A percentile compares a stretch with the other conserved stretches of the same genome.
Evolutionary conservation across 2,329 filamentous ascomycete genomes (phyloP).

Genomic region (Ophiostoma ulmi): DNA sequence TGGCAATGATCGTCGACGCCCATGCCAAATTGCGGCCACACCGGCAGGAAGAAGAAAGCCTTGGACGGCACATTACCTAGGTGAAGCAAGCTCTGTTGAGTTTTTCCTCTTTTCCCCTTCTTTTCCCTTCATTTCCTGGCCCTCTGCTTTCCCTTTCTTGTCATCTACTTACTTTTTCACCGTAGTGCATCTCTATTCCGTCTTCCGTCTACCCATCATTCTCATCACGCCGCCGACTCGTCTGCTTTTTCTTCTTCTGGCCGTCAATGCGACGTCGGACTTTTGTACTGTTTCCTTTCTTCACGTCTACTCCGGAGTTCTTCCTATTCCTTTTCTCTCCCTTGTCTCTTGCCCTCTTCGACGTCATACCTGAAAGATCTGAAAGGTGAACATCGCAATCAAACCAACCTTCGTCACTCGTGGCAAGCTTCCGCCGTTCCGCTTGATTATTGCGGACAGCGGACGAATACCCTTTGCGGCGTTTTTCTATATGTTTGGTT

Average conservation of each 20-base stretch:
- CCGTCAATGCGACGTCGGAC: background rate
- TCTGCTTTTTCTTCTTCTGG: background rate
- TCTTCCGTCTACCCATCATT: background rate
- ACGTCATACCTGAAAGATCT: conserved; percentile 2
- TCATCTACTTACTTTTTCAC: background rate
- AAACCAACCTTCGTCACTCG: background rate
- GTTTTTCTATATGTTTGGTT: background rate
- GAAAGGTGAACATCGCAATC: background rate
- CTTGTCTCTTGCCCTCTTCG: background rate
- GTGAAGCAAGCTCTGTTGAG: conserved; percentile 1
- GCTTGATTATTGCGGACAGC: background rate
- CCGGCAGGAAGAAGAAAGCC: conserved; percentile 2
- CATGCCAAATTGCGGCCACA: background rate
- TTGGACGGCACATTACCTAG: background rate
- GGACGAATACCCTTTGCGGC: background rate
- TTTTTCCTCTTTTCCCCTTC: background rate
- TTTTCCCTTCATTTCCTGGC: background rate
- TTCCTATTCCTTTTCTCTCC: background rate
- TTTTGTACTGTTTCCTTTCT: background rate
- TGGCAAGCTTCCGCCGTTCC: conserved; percentile 1
- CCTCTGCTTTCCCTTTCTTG: background rate
- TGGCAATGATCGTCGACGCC: background rate
- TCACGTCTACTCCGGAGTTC: background rate
- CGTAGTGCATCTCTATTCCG: background rate
- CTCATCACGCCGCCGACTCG: conserved; percentile 5